Base-by-base conservation (phyloP, 371 early-diverging fungal species). In the Actinomortierella wolfii region DNA sequence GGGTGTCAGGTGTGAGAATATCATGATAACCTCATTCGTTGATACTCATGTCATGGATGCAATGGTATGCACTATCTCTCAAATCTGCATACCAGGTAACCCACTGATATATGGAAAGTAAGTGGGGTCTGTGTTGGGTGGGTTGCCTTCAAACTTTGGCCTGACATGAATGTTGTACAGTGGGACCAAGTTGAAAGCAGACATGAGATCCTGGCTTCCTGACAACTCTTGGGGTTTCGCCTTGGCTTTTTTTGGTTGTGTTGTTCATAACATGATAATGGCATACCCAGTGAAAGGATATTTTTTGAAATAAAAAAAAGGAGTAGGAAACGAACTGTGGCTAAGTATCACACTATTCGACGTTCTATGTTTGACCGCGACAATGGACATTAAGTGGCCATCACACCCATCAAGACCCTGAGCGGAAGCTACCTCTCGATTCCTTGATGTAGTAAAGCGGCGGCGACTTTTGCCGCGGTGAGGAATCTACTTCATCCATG, bases 151-250 rank as follows among this genome's bases (percentile, higher is more conserved):
- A 29, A 69, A 55, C 51, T 79, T 80, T 20, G 83, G 83, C 52
- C 79, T 76, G 51, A 87, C 83, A 41, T 83, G 81, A 56, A 78
- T 76, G 57, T 87, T 76, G 61, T 87, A 87, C 26, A 81, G 76
- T 41, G 83, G 82, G 53, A 81, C 71, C 29, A 87, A 77, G 56
- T 82, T 78, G 70, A 78, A 85, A 23, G 81, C 81, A 1, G 82
- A 71, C 44, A 87, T 59, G 13, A 87, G 69, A 70, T 87, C 87
- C 48, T 80, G 81, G 54, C 79, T 83, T 51, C 83, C 87, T 23
- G 82, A 80, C 62, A 85, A 58, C 54, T 59, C 59, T 54, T 76
- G 76, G 29, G 67, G 56, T n/a, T 52, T 48, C 24, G 63, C 34
- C 39, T 62, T 62, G 26, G 55, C 73, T 71, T 53, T 20, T 63